These are phyloP conservation scores for Neurospora hispaniola DNA, from an alignment of 495 filamentous ascomycete genomes.

Conservation along the genomic window DNA sequence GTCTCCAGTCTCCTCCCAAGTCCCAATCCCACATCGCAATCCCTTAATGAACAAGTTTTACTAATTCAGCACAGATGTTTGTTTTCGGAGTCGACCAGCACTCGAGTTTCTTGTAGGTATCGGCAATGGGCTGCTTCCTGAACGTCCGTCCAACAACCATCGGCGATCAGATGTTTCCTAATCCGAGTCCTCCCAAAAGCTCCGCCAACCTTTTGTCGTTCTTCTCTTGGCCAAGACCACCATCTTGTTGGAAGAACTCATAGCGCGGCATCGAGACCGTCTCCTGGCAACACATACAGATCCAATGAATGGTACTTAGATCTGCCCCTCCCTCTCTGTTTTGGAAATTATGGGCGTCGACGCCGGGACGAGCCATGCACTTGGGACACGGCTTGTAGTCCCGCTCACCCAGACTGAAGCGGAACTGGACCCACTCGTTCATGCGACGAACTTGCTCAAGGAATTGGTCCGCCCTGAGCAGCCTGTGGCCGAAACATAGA, in stretches of 20 bases:
- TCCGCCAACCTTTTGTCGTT: not conserved
- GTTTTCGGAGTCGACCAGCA: not conserved
- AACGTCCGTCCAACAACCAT: not conserved
- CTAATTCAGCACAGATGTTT: not conserved
- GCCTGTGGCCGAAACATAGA: not conserved
- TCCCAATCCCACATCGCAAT: not conserved
- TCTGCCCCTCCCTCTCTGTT: not conserved
- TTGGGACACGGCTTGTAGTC: not conserved
- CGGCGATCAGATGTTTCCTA: not conserved
- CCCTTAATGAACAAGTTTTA: not conserved
- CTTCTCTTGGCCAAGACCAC: not conserved
- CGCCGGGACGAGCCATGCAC: not conserved
- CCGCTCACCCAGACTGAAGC: not conserved
- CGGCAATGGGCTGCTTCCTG: not conserved
- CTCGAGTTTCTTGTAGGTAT: not conserved
- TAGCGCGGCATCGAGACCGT: not conserved
- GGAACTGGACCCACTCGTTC: not conserved
- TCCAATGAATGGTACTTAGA: not conserved
- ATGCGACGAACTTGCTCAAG: not conserved
- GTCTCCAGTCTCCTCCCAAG: not conserved
- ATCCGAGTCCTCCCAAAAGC: not conserved
- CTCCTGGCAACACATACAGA: not conserved
- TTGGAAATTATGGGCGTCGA: not conserved
- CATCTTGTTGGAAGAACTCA: not conserved
- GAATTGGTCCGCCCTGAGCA: not conserved